phyloP scores from a whole-genome alignment of 257 asterid species.

The Primulina tabacum region DNA sequence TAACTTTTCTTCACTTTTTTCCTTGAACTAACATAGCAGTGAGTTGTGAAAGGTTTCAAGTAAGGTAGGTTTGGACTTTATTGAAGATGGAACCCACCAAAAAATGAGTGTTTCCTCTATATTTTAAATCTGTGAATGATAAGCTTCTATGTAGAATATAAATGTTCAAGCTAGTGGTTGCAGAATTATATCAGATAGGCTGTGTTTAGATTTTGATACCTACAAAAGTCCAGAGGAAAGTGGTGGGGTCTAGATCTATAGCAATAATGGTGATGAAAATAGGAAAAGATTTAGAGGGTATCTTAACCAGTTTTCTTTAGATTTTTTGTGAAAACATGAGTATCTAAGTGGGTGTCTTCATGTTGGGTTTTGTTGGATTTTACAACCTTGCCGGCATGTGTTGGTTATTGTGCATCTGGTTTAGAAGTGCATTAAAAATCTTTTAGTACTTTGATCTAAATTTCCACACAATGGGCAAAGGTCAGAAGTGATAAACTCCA shows the following conservation, averaged over 20 bases:
- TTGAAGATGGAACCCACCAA: conserved; percentile 32
- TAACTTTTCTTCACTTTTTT: conserved; percentile 20
- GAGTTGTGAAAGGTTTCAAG: conserved; percentile 28
- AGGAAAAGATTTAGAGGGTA: conserved; percentile 36
- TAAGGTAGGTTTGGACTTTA: conserved; percentile 32
- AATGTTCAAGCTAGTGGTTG: conserved; percentile 35
- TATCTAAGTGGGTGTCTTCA: conserved; percentile 48
- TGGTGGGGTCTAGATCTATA: conserved; percentile 42
- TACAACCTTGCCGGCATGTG: conserved; percentile 31
- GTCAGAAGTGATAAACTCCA: conserved; percentile 20
- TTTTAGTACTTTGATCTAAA: conserved; percentile 28
- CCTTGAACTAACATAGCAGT: conserved; percentile 20
- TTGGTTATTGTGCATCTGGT: conserved; percentile 22
- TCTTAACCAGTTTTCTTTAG: conserved; percentile 34
- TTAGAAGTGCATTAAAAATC: conserved; percentile 11
- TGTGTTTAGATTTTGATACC: conserved; percentile 30
- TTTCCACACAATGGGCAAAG: conserved; percentile 18
- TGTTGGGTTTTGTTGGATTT: conserved; percentile 36
- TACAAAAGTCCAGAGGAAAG: conserved; percentile 13
- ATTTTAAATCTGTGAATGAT: conserved; percentile 21
- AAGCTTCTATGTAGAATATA: conserved; percentile 26
- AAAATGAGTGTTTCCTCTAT: conserved; percentile 23
- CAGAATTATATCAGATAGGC: conserved; percentile 26
- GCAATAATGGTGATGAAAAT: conserved; percentile 48
- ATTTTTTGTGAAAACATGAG: conserved; percentile 39